Base-by-base conservation (phyloP, 202 grass and related monocot species). In the Zizania palustris region DNA sequence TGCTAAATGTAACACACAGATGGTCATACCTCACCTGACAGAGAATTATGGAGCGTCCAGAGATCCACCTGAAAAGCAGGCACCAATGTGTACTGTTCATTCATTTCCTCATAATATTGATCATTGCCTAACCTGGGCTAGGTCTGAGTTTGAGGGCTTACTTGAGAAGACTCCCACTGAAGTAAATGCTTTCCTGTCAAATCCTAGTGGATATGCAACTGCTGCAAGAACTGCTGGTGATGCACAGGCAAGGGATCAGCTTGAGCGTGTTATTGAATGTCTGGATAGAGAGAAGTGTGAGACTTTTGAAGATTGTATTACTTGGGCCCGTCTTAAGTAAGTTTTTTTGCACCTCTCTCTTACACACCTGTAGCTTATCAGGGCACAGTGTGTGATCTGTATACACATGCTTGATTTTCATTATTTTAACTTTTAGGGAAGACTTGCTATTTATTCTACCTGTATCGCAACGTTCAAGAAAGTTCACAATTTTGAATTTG, bases 81-180 rank as follows among this genome's bases (percentile, higher is more conserved):
- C 93, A 19, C 93, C 90, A 69, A 97, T 97, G 93, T 97, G 93
- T 77, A 93, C 93, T 13, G 90, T 93, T 16, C 93, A 97, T 80
- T 97, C 93, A 58, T 97, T 97, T 74, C 90, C 93, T 84, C 93
- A 97, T 70, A 97, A 97, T 45, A 97, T 97, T 76, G 91, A 93
- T 83, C 93, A 97, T 72, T 97, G 93, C 72, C 77, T 97, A 45
- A 93, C 93, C 1, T 97, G 93, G 93, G 88, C 93, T 50, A 85
- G 91, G 64, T 97, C 93, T 82, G 91, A 97, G 65, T 97, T 97
- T 82, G 93, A 93, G 71, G 93, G 93, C 87, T 89, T 97, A 56
- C 89, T 97, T 54, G 93, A 97, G 88, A 97, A 97, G 76, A 92
- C 90, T 43, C 93, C 91, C 19, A 93, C 86, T 38, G 93, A 97